Conservation (phyloP, 768 basidiomycete genomes). For the Psilocybe subaeruginosa region DNA sequence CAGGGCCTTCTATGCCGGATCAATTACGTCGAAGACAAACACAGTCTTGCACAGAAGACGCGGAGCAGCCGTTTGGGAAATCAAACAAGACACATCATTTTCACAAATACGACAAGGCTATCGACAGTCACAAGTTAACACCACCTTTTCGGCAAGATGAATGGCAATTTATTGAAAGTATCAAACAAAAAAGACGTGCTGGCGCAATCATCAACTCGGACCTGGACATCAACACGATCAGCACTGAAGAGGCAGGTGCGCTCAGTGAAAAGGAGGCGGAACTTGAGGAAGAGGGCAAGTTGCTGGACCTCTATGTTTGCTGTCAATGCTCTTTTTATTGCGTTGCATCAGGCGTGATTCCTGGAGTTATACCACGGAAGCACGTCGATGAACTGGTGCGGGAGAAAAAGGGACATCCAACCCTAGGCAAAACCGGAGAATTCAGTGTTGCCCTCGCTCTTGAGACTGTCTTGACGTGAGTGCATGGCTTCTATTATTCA, state of each 20-base stretch:
- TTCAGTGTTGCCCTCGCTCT: slow-evolving; percentile 56
- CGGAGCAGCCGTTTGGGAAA: slow-evolving; percentile 46
- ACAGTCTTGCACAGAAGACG: slow-evolving; percentile 55
- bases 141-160: slow-evolving; percentile 60
- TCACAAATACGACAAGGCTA: slow-evolving; percentile 71
- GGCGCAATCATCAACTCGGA: slow-evolving; percentile 38
- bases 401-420: slow-evolving; percentile 65
- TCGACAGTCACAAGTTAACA: slow-evolving; percentile 69
- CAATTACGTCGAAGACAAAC: slow-evolving; percentile 49
- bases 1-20: slow-evolving; percentile 55
- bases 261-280: slow-evolving; percentile 34
- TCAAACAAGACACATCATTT: slow-evolving; percentile 80
- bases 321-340: slow-evolving; percentile 83
- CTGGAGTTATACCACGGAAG: slow-evolving; percentile 70
- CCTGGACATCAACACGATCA: slow-evolving; percentile 46
- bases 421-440: slow-evolving; percentile 54
- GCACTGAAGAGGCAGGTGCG: slow-evolving; percentile 32
- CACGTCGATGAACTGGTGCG: slow-evolving; percentile 63
- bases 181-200: slow-evolving; percentile 55
- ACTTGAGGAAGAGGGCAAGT: slow-evolving; percentile 50
- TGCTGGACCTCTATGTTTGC: slow-evolving; percentile 81
- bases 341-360: slow-evolving; percentile 68
- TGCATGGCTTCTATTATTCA: slow-evolving; percentile 10
- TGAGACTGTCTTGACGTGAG: slow-evolving; percentile 72
- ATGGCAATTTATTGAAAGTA: slow-evolving; percentile 57